phyloP scores from a whole-genome alignment of 306 rosid genomes.

The Malus asiatica region DNA sequence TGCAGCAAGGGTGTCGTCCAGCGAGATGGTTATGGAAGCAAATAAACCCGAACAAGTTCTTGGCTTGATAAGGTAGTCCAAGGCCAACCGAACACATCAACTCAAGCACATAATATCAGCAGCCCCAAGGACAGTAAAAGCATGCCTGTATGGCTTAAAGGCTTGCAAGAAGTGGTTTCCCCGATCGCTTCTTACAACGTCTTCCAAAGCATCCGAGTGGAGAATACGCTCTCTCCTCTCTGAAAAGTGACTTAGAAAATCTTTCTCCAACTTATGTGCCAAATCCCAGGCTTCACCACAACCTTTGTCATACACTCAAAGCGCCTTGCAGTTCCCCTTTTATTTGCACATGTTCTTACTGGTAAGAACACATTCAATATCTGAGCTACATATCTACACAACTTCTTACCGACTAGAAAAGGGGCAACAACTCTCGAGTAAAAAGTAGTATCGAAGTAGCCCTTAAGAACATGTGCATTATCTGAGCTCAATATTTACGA shows the following conservation, averaged over 20 bases:
- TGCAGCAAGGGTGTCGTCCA: background rate
- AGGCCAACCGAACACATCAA: background rate
- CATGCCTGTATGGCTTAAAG: slow-evolving; percentile 31
- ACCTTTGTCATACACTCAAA: background rate
- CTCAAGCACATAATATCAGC: background rate
- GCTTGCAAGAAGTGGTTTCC: slow-evolving; percentile 40
- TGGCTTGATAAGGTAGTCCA: slow-evolving; percentile 12
- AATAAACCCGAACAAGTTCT: slow-evolving; percentile 13
- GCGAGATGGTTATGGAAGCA: slow-evolving; percentile 10
- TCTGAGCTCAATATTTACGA: too few relatives aligned
- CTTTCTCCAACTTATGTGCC: slow-evolving; percentile 25
- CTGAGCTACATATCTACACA: too few relatives aligned
- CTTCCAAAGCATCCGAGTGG: slow-evolving; percentile 22
- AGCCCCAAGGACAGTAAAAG: background rate
- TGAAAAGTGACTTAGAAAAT: slow-evolving; percentile 32
- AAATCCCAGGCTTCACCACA: slow-evolving; percentile 4
- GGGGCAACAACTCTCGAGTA: too few relatives aligned
- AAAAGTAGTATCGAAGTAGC: too few relatives aligned
- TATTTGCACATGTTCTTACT: background rate
- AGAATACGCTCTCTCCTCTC: slow-evolving; percentile 37
- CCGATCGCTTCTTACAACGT: slow-evolving; percentile 9
- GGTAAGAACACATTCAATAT: too few relatives aligned
- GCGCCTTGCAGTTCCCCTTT: background rate
- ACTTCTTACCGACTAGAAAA: too few relatives aligned
- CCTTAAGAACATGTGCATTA: too few relatives aligned